Conservation (phyloP, 176 grass and related monocot genomes). For the Juncus inflexus region DNA sequence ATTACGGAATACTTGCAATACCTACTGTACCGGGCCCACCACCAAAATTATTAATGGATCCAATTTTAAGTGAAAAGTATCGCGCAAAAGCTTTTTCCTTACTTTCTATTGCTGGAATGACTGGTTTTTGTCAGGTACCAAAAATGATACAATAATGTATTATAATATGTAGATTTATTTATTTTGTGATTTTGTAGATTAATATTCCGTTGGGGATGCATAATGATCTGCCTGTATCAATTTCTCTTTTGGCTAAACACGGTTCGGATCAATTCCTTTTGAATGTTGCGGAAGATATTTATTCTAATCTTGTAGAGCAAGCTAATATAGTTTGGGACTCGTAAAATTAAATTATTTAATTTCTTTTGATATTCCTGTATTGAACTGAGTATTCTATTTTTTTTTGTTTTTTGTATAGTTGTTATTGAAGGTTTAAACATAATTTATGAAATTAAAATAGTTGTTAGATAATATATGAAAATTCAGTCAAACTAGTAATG, state of each 20-base stretch:
- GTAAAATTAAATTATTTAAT: neutral
- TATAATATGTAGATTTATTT: neutral
- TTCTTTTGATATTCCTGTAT: neutral
- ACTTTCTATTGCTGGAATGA: slow-evolving; percentile 72
- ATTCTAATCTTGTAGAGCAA: slow-evolving; percentile 51
- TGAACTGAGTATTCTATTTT: slow-evolving; percentile 1
- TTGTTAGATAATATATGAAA: no score
- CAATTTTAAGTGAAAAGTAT: slow-evolving; percentile 38
- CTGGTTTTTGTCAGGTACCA: slow-evolving; percentile 77
- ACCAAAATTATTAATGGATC: slow-evolving; percentile 57
- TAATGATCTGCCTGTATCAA: slow-evolving; percentile 58
- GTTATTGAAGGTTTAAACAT: no score
- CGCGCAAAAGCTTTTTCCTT: slow-evolving; percentile 67
- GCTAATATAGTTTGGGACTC: slow-evolving; percentile 41
- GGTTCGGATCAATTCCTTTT: slow-evolving; percentile 63
- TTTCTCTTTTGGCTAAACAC: slow-evolving; percentile 62
- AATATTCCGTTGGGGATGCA: slow-evolving; percentile 63
- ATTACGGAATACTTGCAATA: slow-evolving; percentile 58
- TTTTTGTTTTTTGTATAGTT: neutral
- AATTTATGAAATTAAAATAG: no score
- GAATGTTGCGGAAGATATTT: slow-evolving; percentile 42
- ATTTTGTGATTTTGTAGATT: slow-evolving; percentile 37
- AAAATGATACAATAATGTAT: neutral
- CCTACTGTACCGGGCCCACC: slow-evolving; percentile 73
- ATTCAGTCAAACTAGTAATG: no score